phyloP scores from a whole-genome alignment of 345 rosid species.

The Capsella bursapastoris region DNA sequence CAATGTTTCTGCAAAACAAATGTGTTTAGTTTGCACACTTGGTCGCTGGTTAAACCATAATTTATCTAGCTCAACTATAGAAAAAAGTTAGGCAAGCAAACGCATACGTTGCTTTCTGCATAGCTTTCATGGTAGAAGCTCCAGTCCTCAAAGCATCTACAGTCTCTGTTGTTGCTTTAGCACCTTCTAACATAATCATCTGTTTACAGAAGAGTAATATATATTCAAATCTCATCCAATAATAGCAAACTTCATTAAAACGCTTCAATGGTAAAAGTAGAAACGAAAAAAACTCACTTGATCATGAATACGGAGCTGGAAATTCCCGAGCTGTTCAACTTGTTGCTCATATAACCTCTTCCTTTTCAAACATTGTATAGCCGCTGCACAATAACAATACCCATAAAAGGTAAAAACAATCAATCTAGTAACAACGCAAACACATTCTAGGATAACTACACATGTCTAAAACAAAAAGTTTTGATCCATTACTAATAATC shows the following conservation, averaged over 20 bases:
- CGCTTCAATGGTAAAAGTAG: not conserved
- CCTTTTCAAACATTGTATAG: conserved; percentile 91
- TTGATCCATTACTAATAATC: too few species aligned
- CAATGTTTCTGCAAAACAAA: conserved; percentile 66
- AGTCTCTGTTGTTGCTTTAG: conserved; percentile 88
- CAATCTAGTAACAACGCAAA: not conserved
- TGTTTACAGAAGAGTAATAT: conserved; percentile 25
- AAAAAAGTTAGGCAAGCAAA: not conserved
- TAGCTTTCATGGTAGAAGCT: conserved; percentile 84
- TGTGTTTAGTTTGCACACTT: not conserved
- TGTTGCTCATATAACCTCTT: conserved; percentile 87
- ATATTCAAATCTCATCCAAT: too few species aligned
- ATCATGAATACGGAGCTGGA: conserved; percentile 85
- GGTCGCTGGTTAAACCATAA: not conserved
- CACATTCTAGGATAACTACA: not conserved
- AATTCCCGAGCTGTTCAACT: conserved; percentile 83
- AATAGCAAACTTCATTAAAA: not conserved
- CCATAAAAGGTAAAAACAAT: not conserved
- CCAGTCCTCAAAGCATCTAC: conserved; percentile 91
- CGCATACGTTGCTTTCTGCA: conserved; percentile 93
- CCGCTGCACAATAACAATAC: conserved; percentile 59
- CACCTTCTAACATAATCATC: conserved; percentile 93
- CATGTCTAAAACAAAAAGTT: conserved; percentile 1
- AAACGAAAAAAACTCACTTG: conserved; percentile 51
- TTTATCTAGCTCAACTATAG: not conserved